Percentiles rank a stretch among this genome's conserved stretches.
Evolutionary conservation across 768 basidiomycete genomes (phyloP).

Genomic region (Atractiella rhizophila): DNA sequence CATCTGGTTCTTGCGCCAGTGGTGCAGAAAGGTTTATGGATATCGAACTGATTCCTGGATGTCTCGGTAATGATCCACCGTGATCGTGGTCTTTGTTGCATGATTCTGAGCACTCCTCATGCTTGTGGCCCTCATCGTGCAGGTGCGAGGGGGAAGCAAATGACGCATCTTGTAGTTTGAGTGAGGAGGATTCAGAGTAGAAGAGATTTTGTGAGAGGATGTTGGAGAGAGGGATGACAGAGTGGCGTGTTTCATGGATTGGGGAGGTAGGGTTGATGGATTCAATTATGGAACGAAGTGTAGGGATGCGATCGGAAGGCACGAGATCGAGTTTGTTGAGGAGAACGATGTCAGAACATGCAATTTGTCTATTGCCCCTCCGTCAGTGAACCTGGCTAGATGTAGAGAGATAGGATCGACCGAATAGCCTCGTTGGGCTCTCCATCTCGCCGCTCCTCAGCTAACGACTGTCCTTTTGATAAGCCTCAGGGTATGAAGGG

Average conservation of each 20-base stretch:
- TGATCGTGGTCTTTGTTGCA: slow-evolving; percentile 17
- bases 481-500: not conserved
- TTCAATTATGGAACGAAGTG: not conserved
- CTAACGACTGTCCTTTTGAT: slow-evolving; percentile 41
- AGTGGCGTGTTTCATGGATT: slow-evolving; percentile 43
- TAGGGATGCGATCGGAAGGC: slow-evolving; percentile 24
- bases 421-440: too few species aligned
- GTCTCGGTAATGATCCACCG: slow-evolving; percentile 15
- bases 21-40: too few species aligned
- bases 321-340: slow-evolving; percentile 77
- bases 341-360: slow-evolving; percentile 67
- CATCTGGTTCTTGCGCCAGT: too few species aligned
- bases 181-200: slow-evolving; percentile 25
- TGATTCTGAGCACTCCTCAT: slow-evolving; percentile 1
- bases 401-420: not conserved
- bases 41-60: too few species aligned
- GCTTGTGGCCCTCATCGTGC: not conserved
- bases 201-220: slow-evolving; percentile 68
- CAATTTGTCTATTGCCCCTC: slow-evolving; percentile 50
- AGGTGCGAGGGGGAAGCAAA: slow-evolving; percentile 1
- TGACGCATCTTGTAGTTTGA: slow-evolving; percentile 6
- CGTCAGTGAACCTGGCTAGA: not conserved
- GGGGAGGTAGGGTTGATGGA: slow-evolving; percentile 54
- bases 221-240: slow-evolving; percentile 42
- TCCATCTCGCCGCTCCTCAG: slow-evolving; percentile 43